These are phyloP conservation scores for Sporobolomyces phaffii DNA, from an alignment of 768 basidiomycete species.

Conservation along the genomic window DNA sequence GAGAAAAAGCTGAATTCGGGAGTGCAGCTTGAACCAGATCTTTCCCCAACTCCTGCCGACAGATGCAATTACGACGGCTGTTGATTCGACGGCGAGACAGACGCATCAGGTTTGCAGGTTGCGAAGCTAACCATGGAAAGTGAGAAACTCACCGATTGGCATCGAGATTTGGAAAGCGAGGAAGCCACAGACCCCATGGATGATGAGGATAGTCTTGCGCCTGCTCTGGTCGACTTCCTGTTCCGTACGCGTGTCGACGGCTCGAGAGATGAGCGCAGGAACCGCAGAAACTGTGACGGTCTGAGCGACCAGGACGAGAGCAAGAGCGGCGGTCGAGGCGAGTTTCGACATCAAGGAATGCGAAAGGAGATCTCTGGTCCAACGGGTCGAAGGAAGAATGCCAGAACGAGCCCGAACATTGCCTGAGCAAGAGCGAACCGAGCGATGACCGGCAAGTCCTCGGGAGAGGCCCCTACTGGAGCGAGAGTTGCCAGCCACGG, in stretches of 20 bases:
- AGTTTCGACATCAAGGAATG: neutral
- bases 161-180: conserved; percentile 18
- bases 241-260: neutral
- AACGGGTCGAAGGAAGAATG: too few relatives aligned
- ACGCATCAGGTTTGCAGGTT: too few relatives aligned
- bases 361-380: too few relatives aligned
- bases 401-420: too few relatives aligned
- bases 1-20: neutral
- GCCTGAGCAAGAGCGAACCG: neutral
- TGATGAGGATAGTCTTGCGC: neutral
- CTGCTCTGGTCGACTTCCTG: neutral
- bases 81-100: neutral
- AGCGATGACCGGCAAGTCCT: too few relatives aligned
- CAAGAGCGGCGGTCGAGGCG: neutral
- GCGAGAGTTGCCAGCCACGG: too few relatives aligned
- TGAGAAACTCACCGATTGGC: neutral
- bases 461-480: too few relatives aligned
- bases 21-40: conserved; percentile 23
- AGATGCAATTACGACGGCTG: conserved; percentile 12
- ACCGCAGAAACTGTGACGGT: neutral
- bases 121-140: neutral
- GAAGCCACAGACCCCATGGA: conserved; percentile 2
- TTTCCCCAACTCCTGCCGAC: conserved; percentile 9
- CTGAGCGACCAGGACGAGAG: neutral
- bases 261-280: neutral